Evolutionary conservation across 1,139 yeast genomes (phyloP).

Genomic region (Diutina rugosa): DNA sequence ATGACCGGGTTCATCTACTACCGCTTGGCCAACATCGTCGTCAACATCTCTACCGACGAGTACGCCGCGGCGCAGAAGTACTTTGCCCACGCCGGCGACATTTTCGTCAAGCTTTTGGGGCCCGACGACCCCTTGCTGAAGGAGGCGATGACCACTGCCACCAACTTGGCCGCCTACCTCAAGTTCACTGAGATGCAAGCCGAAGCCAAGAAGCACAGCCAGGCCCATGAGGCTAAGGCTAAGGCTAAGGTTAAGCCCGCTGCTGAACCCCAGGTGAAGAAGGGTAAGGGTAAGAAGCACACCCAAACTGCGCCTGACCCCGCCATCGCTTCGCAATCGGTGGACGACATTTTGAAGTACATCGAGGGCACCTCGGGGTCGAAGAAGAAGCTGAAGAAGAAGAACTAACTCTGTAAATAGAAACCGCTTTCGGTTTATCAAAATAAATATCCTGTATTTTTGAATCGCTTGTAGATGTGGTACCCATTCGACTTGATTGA

Average conservation of each 20-base stretch:
- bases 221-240: conserved; percentile 8
- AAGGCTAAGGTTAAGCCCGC: conserved; percentile 5
- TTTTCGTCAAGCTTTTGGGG: conserved; percentile 46
- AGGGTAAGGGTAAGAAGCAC: conserved; percentile 15
- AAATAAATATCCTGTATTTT: neutral
- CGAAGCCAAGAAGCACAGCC: conserved; percentile 15
- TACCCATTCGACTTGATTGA: too few relatives aligned
- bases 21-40: conserved; percentile 44
- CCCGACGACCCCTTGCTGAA: conserved; percentile 48
- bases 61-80: conserved; percentile 42
- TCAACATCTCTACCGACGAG: conserved; percentile 40
- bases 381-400: conserved; percentile 10
- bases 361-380: conserved; percentile 35
- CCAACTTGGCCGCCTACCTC: conserved; percentile 32
- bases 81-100: conserved; percentile 37
- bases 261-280: conserved; percentile 14
- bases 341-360: conserved; percentile 56
- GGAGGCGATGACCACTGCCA: conserved; percentile 53
- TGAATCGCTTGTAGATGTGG: neutral
- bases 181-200: conserved; percentile 20
- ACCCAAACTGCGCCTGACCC: conserved; percentile 25
- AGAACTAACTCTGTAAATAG: conserved; percentile 3
- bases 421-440: neutral
- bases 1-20: conserved; percentile 47
- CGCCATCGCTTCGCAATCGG: conserved; percentile 43